Evolutionary conservation across 176 grass and related monocot genomes (phyloP), one percentile per base, ranked within the genome.

Genomic region (Aegilops sharonensis): DNA sequence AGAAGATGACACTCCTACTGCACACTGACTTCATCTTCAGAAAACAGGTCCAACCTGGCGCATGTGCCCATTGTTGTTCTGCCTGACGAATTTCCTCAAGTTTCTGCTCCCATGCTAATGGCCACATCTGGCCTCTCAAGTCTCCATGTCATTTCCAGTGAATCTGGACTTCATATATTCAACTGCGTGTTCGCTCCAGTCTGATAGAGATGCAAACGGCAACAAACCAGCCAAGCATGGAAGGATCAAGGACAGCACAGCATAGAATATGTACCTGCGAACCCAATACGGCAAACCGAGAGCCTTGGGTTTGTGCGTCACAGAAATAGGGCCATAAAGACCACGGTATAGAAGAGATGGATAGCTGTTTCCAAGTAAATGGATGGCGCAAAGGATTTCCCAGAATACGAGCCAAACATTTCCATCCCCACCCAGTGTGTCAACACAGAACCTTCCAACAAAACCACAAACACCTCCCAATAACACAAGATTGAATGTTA

Each of bases 401-500:
- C 94, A 98, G 83, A 77, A 95, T 64, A 93, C 9, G 11, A 98
- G 86, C 92, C 97, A 96, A 43, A 52, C 64, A 83, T 88, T 85
- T 80, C 94, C 97, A 79, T 94, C 89, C 29, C 90, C 97, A 2
- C 97, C 90, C n/a, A 96, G 57, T 15, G 92, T 89, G 48, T 98
- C 97, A 0, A 98, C 88, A 45, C 97, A 98, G 45, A 80, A 86
- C 72, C 91, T 98, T 89, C 97, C 97, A 36, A 78, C 59, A 77
- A 89, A 92, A 68, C 94, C 94, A 85, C 92, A 95, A 66, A 94
- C 31, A 80, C 86, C 86, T 82, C 86, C 93, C 81, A 98, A 78
- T 68, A 98, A 56, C 78, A 91, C 83, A 70, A 83, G 76, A 40
- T 95, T 98, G 83, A 95, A 98, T 23, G 94, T 96, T 84, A 96